Evolutionary conservation across 768 basidiomycete species (phyloP), one percentile per base, ranked within the genome.

Genomic region (Phallus indusiatus): DNA sequence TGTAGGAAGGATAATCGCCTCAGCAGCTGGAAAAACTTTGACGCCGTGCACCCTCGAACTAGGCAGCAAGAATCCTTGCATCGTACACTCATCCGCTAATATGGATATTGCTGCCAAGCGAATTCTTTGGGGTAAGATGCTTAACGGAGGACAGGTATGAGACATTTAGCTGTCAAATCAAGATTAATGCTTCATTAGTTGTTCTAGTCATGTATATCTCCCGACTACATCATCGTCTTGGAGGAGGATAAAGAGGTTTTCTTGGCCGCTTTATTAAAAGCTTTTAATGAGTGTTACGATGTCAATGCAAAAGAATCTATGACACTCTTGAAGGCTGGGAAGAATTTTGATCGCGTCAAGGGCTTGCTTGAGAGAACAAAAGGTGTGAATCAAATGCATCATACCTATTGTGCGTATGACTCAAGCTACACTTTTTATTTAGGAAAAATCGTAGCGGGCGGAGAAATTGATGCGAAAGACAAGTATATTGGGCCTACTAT

Each of bases 401-500:
- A n/a, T 28, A 7, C 28, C 28, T 28, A 28, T 28, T 3, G 7
- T 7, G 7, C n/a, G 28, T 7, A 28, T 28, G 28, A 28, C 28
- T 28, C 4, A 3, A 7, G 2, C 7, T 28, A 42, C 2, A 42
- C 42, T 12, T 42, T 42, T 42, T 42, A 12, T 59, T 8, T 18
- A 59, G 57, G 57, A 21, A 76, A 71, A 2, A 66, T 92, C 20
- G 83, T 80, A 11, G 66, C 81, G 37, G 89, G 90, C 0, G 91
- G 88, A 0, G 69, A 79, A 48, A 75, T 76, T 0, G 80, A 88
- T 53, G 79, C 78, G 61, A 73, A 70, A n/a, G 75, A 68, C 42
- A 75, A 79, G 60, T 87, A 78, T 64, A 83, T 92, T 62, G 81
- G 84, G n/a, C 86, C 89, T 2, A 91, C 89, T 0, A 67, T 91